These are phyloP conservation scores for Litchi chinensis DNA, from an alignment of 345 rosid genomes.

Conservation along the genomic window DNA sequence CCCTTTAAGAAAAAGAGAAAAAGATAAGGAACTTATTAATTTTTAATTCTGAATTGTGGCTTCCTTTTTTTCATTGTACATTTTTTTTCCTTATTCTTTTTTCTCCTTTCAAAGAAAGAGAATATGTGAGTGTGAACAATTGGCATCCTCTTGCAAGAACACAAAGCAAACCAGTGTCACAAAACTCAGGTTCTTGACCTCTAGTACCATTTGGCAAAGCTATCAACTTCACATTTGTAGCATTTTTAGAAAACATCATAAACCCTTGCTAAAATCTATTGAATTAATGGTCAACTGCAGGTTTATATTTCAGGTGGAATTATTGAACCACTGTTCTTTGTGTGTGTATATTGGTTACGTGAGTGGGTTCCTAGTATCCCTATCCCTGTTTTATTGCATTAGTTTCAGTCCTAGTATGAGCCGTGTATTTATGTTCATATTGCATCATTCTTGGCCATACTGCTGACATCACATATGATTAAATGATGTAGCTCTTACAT, in stretches of 20 bases:
- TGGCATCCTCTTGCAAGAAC: neutral
- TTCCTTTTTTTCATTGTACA: neutral
- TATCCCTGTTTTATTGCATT: neutral
- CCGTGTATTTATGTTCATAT: constrained; percentile 3
- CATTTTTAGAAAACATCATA: neutral
- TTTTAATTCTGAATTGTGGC: neutral
- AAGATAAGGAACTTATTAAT: too few species aligned
- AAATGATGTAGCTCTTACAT: neutral
- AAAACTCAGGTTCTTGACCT: constrained; percentile 1
- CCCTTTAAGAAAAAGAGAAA: too few species aligned
- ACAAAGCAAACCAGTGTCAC: neutral
- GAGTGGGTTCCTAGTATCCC: neutral
- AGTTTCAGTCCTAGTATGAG: neutral
- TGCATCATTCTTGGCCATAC: neutral
- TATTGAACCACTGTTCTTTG: neutral
- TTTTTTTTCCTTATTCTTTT: neutral
- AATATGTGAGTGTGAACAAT: neutral
- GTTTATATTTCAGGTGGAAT: neutral
- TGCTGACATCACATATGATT: constrained; percentile 1
- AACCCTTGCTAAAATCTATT: neutral
- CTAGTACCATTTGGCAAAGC: neutral
- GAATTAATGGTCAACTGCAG: neutral
- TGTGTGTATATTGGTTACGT: neutral
- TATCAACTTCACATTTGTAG: neutral
- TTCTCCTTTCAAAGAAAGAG: neutral